phyloP scores from a whole-genome alignment of 176 grass and related monocot genomes.

The Oryza coarctata region DNA sequence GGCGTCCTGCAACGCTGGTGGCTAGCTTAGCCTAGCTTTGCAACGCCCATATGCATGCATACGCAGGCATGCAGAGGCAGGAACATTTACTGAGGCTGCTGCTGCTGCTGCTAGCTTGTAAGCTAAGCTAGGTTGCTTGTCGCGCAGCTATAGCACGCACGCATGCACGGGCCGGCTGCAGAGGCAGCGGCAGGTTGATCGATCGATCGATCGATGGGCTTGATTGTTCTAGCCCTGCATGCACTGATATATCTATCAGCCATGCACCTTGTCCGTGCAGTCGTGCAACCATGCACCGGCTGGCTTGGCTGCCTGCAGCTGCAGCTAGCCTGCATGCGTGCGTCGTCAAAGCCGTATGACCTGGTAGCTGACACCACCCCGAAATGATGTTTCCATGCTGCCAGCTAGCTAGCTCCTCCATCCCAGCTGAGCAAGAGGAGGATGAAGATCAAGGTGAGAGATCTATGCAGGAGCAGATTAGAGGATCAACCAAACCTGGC shows the following conservation, averaged over 20 bases:
- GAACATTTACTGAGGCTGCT: not conserved
- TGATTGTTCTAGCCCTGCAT: constrained; percentile 13
- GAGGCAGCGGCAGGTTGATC: not conserved
- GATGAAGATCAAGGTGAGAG: not conserved
- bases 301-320: not conserved
- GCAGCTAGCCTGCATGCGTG: not conserved
- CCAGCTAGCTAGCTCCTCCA: not conserved
- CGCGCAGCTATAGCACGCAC: not conserved
- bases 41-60: constrained; percentile 25
- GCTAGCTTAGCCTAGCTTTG: not conserved
- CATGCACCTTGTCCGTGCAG: not conserved
- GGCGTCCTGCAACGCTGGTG: not conserved
- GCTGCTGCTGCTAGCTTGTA: not conserved
- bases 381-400: not conserved
- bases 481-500: no score
- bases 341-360: not conserved
- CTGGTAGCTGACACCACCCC: not conserved
- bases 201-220: constrained; percentile 10
- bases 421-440: not conserved
- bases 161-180: not conserved
- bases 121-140: not conserved
- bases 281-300: not conserved
- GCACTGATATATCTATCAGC: no score
- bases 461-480: not conserved
- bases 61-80: not conserved